Base-by-base conservation (phyloP, 1,284 basidiomycete species). In the Austroboletus niveus region DNA sequence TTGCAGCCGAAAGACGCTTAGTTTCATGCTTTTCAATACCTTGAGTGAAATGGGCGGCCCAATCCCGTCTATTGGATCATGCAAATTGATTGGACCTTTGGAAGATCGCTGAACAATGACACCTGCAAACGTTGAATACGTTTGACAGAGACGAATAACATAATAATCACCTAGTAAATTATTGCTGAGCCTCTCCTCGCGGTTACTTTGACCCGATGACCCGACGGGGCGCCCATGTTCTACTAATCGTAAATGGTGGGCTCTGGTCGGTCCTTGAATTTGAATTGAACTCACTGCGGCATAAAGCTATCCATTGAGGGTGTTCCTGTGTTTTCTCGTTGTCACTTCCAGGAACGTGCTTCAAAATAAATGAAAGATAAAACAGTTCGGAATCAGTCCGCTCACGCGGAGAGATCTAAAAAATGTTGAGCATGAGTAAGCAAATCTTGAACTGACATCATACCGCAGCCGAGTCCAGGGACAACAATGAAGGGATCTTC, bases 301-400 rank as follows among this genome's bases (percentile, higher is more conserved):
- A 85, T 31, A 93, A 72, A 38, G 72, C 72, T 35, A 64, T 60
- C 84, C 85, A 90, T 49, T 79, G 82, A 35, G 85, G 84, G 60
- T 89, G 84, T 56, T 71, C 68, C 59, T 68, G 64, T 48, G 59
- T 58, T 49, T 78, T 75, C 52, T 74, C 75, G 27, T 75, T 72
- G 20, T 81, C 78, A 31, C 73, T 69, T 22, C 68, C 65, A 32
- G 72, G 68, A 41, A 68, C 63, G 41, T 78, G 69, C 46, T 77
- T 79, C 47, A 75, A 72, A 55, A 87, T 73, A 61, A 74, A 77
- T 34, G 85, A 85, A 48, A 95, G 73, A 69, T 94, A 96, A 64
- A 88, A 91, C 39, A 92, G 69, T 70, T 98, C 94, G 45, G 88
- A 85, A 62, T 98, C 95, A n/a, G 71, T 75, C 35, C 95, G 78